Evolutionary conservation across 2,329 filamentous ascomycete species (phyloP).

Genomic region (Stachybotrys chlorohalonatus): DNA sequence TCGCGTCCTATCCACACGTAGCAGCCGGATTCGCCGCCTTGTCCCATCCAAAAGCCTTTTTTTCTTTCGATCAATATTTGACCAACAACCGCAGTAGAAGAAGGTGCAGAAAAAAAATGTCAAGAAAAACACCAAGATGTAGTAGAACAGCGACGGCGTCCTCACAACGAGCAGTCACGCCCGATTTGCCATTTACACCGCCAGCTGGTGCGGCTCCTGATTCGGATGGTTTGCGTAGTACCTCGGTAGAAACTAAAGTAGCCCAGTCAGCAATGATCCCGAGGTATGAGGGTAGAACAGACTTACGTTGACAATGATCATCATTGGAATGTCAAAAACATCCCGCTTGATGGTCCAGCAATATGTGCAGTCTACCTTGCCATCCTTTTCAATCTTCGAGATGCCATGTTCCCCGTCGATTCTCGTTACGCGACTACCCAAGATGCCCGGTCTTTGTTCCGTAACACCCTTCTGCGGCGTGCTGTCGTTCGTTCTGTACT

Average conservation of each 20-base stretch:
- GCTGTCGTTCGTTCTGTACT: slow-evolving; percentile 71
- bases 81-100: too few species aligned
- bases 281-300: neutral
- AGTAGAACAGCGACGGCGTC: too few species aligned
- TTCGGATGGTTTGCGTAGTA: slow-evolving; percentile 50
- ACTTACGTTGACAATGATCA: slow-evolving; percentile 97
- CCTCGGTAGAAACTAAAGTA: slow-evolving; percentile 45
- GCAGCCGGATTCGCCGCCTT: too few species aligned
- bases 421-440: slow-evolving; percentile 50
- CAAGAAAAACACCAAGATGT: too few species aligned
- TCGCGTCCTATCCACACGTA: too few species aligned
- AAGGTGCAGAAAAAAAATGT: too few species aligned
- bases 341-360: slow-evolving; percentile 97
- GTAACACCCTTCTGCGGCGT: slow-evolving; percentile 29
- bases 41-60: too few species aligned
- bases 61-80: too few species aligned
- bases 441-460: slow-evolving; percentile 32
- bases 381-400: slow-evolving; percentile 73
- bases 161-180: neutral
- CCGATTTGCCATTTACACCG: slow-evolving; percentile 29
- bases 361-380: slow-evolving; percentile 89
- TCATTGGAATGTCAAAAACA: slow-evolving; percentile 96
- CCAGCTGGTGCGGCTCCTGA: slow-evolving; percentile 46
- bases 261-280: slow-evolving; percentile 1
- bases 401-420: slow-evolving; percentile 71